phyloP scores from a whole-genome alignment of 805 yeast species.

The Zygoascus bituminiphila region DNA sequence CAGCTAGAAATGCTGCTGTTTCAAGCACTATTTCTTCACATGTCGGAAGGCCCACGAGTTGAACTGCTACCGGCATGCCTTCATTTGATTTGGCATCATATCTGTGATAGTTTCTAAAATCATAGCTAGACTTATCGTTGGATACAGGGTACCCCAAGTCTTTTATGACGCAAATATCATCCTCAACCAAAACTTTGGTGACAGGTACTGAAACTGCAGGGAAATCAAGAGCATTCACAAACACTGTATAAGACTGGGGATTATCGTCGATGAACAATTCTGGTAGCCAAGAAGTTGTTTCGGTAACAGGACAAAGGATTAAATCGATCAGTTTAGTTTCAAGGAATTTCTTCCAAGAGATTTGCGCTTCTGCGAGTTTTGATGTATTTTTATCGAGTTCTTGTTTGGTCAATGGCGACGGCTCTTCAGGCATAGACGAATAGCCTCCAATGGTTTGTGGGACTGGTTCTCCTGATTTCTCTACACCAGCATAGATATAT shows the following conservation, averaged over 20 bases:
- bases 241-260: constrained; percentile 40
- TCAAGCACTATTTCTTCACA: constrained; percentile 50
- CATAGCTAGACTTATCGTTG: background rate
- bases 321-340: background rate
- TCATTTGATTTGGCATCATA: background rate
- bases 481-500: constrained; percentile 6
- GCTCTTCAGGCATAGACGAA: background rate
- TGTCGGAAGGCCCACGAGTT: constrained; percentile 44
- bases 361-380: background rate
- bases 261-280: constrained; percentile 1
- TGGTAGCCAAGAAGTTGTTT: background rate
- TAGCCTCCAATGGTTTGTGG: background rate
- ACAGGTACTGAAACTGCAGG: constrained; percentile 16
- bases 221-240: constrained; percentile 16
- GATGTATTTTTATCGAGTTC: background rate
- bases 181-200: constrained; percentile 32
- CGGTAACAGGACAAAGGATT: constrained; percentile 1
- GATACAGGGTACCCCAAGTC: background rate
- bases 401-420: background rate
- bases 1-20: background rate
- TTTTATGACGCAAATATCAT: constrained; percentile 23
- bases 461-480: constrained; percentile 12
- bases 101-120: background rate
- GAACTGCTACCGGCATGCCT: constrained; percentile 44
- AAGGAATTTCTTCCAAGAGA: background rate